Conservation (phyloP, 2,329 filamentous ascomycete species). For the Albifimbria verrucaria region DNA sequence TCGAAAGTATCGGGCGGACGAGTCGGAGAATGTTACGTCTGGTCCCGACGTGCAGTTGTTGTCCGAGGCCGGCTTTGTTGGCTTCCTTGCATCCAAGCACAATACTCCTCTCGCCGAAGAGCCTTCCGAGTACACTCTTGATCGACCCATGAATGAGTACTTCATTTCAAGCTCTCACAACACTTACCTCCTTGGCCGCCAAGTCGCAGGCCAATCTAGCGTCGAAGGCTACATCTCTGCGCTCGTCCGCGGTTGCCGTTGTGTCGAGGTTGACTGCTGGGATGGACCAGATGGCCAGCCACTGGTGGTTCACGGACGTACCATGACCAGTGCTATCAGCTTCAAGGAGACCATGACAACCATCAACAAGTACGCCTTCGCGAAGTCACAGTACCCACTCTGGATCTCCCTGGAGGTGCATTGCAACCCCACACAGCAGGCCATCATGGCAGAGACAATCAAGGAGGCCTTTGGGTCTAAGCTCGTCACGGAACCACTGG, state of each 20-base stretch:
- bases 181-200: constrained; percentile 89
- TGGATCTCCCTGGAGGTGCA: constrained; percentile 97
- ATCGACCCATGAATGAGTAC: constrained; percentile 91
- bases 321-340: constrained; percentile 81
- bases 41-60: constrained; percentile 54
- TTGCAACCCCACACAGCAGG: constrained; percentile 79
- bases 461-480: constrained; percentile 77
- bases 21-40: constrained; percentile 38
- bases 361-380: constrained; percentile 92
- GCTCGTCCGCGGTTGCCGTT: constrained; percentile 84
- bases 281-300: constrained; percentile 86
- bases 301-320: constrained; percentile 86
- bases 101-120: constrained; percentile 66
- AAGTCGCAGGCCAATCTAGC: constrained; percentile 85
- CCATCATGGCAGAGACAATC: constrained; percentile 86
- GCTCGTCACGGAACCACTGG: constrained; percentile 72
- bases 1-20: constrained; percentile 52
- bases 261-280: constrained; percentile 98
- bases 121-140: constrained; percentile 61
- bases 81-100: constrained; percentile 70
- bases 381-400: constrained; percentile 80
- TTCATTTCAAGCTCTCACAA: constrained; percentile 99
- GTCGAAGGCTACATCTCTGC: constrained; percentile 93
- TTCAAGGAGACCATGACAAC: constrained; percentile 91
- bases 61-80: constrained; percentile 74